Evolutionary conservation across 805 yeast genomes (phyloP), one percentile per base, ranked within the genome.

Genomic region (Cyberlindnera mrakii): DNA sequence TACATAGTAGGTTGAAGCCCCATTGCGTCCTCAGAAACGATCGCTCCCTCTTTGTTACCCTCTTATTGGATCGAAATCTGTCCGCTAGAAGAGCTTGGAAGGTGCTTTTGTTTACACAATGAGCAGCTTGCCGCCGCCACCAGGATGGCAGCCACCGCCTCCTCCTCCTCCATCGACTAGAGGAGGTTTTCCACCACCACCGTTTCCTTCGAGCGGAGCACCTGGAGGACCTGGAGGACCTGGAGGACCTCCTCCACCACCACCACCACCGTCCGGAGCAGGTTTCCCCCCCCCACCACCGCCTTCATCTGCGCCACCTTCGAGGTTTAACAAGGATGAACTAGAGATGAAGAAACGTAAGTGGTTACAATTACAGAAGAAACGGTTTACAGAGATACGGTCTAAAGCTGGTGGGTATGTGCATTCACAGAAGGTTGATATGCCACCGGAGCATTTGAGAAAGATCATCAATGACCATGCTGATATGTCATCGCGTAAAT

Each of bases 361-460:
- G 51, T 85, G 93, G 95, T 65, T 72, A 9, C 75, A 71, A 42
- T 37, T 75, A 3, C 95, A 85, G 52, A 84, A 82, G 55, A 61
- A 58, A 34, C 65, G 85, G 45, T 82, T 72, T 58, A 63, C 70
- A 16, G 68, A 66, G 19, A 33, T 52, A 39, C 49, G 55, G 30
- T 48, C 54, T 10, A 57, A 55, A 43, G 50, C 43, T 30, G 68
- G 76, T 30, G 72, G 82, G 13, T 65, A 67, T 35, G 78, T 79
- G 10, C 78, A 74, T 39, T 72, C 84, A 0, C 73, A 72, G 10
- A 85, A 85, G 56, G 73, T 80, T 1, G 89, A 86, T 50, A 83
- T 90, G 89, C 96, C 97, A 0, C 95, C 96, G 0, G 96, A 90
- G 55, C 97, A 90, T 64, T 65, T 91, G 19, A 72, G 99, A 35